Evolutionary conservation across 2,329 filamentous ascomycete genomes (phyloP).

Genomic region (Byssothecium circinans): DNA sequence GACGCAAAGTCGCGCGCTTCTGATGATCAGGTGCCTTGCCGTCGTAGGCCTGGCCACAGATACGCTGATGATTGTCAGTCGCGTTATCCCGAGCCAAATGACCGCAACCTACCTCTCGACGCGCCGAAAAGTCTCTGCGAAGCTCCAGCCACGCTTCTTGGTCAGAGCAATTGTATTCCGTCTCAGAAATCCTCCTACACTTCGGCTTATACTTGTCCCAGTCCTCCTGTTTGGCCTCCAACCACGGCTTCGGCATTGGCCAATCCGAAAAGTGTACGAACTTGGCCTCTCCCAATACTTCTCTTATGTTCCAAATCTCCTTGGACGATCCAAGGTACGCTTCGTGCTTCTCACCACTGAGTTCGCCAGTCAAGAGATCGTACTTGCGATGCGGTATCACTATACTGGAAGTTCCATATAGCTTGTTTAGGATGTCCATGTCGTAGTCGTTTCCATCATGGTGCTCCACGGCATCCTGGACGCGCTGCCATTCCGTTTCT

Average conservation of each 20-base stretch:
- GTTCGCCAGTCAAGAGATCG: slow-evolving; percentile 61
- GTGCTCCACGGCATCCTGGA: slow-evolving; percentile 15
- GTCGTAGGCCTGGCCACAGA: background rate
- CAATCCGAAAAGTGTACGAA: slow-evolving; percentile 63
- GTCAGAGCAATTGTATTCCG: background rate
- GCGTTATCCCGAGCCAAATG: too few species aligned
- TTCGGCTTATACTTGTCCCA: slow-evolving; percentile 3
- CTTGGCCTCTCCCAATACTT: slow-evolving; percentile 59
- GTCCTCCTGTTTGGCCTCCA: slow-evolving; percentile 2
- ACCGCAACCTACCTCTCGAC: background rate
- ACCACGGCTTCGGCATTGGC: slow-evolving; percentile 10
- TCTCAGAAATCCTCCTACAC: slow-evolving; percentile 1
- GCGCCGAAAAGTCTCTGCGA: slow-evolving; percentile 2
- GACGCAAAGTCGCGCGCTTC: background rate
- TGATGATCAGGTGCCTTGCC: background rate
- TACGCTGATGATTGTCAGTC: too few species aligned
- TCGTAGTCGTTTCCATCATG: slow-evolving; percentile 49
- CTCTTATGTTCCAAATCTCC: slow-evolving; percentile 59
- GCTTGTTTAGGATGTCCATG: slow-evolving; percentile 65
- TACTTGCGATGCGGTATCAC: slow-evolving; percentile 57
- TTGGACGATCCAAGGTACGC: slow-evolving; percentile 47
- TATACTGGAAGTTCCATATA: slow-evolving; percentile 55
- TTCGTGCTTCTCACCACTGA: slow-evolving; percentile 53
- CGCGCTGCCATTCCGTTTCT: slow-evolving; percentile 48
- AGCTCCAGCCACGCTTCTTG: slow-evolving; percentile 4